Base-by-base conservation (phyloP, 495 filamentous ascomycete genomes). In the Podospora pseudocomata region DNA sequence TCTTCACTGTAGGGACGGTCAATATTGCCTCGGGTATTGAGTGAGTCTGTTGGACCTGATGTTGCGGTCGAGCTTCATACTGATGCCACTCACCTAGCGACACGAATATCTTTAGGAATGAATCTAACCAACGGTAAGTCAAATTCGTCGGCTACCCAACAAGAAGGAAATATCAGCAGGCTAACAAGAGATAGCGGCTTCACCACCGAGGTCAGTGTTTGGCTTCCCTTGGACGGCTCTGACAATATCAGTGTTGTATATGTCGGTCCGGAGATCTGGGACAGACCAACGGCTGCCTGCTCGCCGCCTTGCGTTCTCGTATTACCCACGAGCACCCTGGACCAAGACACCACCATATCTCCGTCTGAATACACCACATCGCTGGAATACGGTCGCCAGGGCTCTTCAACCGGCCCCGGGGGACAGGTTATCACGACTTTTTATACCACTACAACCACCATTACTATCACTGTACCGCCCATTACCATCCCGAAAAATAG, bases 161-260 rank as follows among this genome's bases (percentile, higher is more conserved):
- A 32, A 32, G 30, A 32, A 32, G 23, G 23, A 32, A 32, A 32
- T 7, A 32, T 32, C 30, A 7, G 4, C 7, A 32, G 30, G 30
- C 30, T 32, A 32, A 32, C 30, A 32, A 7, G 30, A 32, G 30
- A 32, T 32, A 32, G 30, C 30, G 30, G 73, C 5, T 74, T 63
- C 63, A 74, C 73, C 0, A 67, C 73, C 23, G 70, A 72, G 49
- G 65, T 71, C 15, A 74, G 70, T 64, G 70, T 74, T 5, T 74
- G 73, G 73, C 4, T 71, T 2, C 73, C 73, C 2, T 63, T 68
- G 3, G 32, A 60, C 13, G 73, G 69, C 2, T 13, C 57, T 1
- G 73, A 73, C 58, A 27, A 72, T 13, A 56, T 60, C 54, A 53
- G 71, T 6, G 28, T 70, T 27, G 65, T 75, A 11, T 75, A 56